These are phyloP conservation scores for Phtheirospermum japonicum DNA, from an alignment of 257 asterid species.

Conservation along the genomic window DNA sequence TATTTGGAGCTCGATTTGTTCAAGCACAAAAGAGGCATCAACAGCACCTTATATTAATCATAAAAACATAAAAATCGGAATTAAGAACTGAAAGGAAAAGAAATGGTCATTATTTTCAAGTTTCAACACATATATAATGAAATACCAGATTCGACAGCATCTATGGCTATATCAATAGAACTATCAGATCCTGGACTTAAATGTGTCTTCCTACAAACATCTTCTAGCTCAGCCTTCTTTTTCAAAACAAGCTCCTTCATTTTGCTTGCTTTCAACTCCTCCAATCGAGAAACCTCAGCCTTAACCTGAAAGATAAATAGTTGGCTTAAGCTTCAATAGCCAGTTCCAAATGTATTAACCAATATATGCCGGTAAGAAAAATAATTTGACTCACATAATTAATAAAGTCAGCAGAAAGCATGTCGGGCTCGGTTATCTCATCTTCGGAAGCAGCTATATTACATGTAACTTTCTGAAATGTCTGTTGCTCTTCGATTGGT, in stretches of 20 bases:
- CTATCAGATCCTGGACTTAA: conserved; percentile 62
- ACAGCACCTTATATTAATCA: conserved; percentile 55
- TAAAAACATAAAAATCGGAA: conserved; percentile 21
- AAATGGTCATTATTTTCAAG: conserved; percentile 16
- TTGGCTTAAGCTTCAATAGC: conserved; percentile 20
- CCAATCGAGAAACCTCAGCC: conserved; percentile 83
- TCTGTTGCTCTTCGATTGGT: conserved; percentile 83
- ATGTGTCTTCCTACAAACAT: conserved; percentile 79
- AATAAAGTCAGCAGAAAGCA: conserved; percentile 71
- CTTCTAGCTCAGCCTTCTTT: conserved; percentile 87
- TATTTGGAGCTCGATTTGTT: conserved; percentile 88
- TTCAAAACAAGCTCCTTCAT: conserved; percentile 95
- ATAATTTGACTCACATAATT: conserved; percentile 50
- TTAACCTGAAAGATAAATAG: conserved; percentile 55
- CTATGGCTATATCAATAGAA: conserved; percentile 55
- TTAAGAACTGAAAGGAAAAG: conserved; percentile 10
- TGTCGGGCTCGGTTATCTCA: conserved; percentile 79
- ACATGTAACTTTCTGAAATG: conserved; percentile 80
- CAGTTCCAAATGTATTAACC: conserved; percentile 21
- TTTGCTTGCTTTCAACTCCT: conserved; percentile 83
- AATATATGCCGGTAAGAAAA: conserved; percentile 2
- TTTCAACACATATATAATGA: conserved; percentile 3
- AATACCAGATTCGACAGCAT: conserved; percentile 91
- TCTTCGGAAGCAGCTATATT: conserved; percentile 86
- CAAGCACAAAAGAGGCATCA: conserved; percentile 81